These are phyloP conservation scores for Puccinia hordei DNA, from an alignment of 1,284 basidiomycete genomes.

Conservation along the genomic window DNA sequence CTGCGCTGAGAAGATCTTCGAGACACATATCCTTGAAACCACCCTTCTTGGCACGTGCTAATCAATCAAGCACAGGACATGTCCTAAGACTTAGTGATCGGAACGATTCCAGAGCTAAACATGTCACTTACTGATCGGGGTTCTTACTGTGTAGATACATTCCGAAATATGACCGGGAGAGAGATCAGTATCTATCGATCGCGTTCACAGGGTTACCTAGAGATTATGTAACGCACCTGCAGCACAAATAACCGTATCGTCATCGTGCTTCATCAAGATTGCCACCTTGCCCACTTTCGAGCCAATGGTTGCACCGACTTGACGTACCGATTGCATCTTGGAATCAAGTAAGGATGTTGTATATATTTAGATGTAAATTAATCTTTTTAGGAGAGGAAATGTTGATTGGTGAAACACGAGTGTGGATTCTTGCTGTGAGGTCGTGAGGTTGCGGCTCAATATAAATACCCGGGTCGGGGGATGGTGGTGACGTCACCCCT, in stretches of 20 bases:
- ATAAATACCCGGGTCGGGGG: not conserved
- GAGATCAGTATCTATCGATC: not conserved
- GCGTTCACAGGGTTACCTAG: not conserved
- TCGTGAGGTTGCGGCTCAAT: not conserved
- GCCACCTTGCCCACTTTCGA: conserved; percentile 47
- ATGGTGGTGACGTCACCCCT: conserved; percentile 2
- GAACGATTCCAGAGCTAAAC: too few relatives aligned
- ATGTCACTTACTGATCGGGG: conserved; percentile 39
- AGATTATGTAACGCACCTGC: conserved; percentile 24
- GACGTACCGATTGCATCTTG: conserved; percentile 41
- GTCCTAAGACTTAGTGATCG: not conserved
- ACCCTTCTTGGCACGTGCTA: conserved; percentile 71
- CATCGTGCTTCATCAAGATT: conserved; percentile 45
- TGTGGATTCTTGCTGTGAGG: too few relatives aligned
- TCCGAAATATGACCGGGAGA: not conserved
- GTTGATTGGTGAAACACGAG: not conserved
- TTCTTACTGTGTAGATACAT: conserved; percentile 24
- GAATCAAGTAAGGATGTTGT: not conserved
- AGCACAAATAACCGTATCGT: conserved; percentile 44
- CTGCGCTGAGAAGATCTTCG: conserved; percentile 82
- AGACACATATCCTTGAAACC: conserved; percentile 91
- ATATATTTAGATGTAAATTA: too few relatives aligned
- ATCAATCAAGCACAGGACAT: not conserved
- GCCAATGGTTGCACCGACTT: conserved; percentile 42
- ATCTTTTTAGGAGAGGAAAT: too few relatives aligned